phyloP scores from a whole-genome alignment of 495 filamentous ascomycete species.

The Astrothelium subdiscretum region DNA sequence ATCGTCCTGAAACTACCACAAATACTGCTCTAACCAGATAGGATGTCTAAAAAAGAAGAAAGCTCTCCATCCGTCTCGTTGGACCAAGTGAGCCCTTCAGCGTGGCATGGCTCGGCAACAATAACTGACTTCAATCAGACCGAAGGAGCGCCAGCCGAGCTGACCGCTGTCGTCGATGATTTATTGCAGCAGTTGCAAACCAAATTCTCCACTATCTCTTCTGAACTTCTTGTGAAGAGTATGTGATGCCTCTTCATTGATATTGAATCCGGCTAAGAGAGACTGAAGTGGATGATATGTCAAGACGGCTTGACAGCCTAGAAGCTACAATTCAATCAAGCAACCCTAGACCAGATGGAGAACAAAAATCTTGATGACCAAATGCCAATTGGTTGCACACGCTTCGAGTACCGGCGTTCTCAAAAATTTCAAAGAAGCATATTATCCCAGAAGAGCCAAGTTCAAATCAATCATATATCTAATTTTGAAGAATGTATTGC shows the following conservation, averaged over 20 bases:
- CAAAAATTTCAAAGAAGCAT: neutral
- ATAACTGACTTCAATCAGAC: neutral
- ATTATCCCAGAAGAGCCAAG: no score
- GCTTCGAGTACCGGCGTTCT: no score
- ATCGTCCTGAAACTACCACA: neutral
- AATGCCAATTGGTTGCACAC: neutral
- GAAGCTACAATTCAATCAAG: slow-evolving; percentile 57
- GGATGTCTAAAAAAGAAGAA: neutral
- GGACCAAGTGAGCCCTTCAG: neutral
- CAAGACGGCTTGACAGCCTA: slow-evolving; percentile 72
- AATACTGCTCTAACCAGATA: neutral
- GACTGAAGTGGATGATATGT: slow-evolving; percentile 84
- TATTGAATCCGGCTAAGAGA: slow-evolving; percentile 1
- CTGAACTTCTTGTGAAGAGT: slow-evolving; percentile 85
- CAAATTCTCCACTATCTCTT: slow-evolving; percentile 72
- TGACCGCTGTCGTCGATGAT: slow-evolving; percentile 70
- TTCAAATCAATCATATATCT: no score
- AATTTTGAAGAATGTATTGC: no score
- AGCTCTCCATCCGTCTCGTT: neutral
- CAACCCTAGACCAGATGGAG: slow-evolving; percentile 28
- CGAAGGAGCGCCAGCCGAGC: slow-evolving; percentile 37
- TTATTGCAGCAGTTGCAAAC: slow-evolving; percentile 69
- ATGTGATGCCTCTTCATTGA: slow-evolving; percentile 23
- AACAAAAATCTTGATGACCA: slow-evolving; percentile 1
- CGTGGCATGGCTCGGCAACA: neutral